Percentiles rank a stretch among this genome's conserved stretches.
phyloP scores from a whole-genome alignment of 352 stramenopile species.

The Phytophthora cactorum region DNA sequence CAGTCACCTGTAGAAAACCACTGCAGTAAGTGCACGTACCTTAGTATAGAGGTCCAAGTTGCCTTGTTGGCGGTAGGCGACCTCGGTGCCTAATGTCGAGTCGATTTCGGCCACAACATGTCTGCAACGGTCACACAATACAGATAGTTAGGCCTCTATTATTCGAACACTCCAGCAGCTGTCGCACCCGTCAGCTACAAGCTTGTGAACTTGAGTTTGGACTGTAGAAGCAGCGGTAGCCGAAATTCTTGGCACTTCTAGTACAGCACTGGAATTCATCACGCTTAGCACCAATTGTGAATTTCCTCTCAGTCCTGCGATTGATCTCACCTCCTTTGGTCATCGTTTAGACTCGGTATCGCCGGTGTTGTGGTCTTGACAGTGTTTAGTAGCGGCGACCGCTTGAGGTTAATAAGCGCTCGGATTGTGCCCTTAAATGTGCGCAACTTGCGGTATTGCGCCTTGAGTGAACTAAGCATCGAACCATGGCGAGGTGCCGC shows the following conservation, averaged over 20 bases:
- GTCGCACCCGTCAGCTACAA: slow-evolving; percentile 62
- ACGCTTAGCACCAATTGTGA: background rate
- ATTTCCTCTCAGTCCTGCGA: background rate
- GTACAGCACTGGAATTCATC: slow-evolving; percentile 11
- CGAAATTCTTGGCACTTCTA: slow-evolving; percentile 47
- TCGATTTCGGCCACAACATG: slow-evolving; percentile 65
- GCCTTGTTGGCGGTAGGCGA: slow-evolving; percentile 73
- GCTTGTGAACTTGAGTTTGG: slow-evolving; percentile 64
- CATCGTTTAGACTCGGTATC: slow-evolving; percentile 8
- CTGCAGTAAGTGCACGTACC: slow-evolving; percentile 28
- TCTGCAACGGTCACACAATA: slow-evolving; percentile 22
- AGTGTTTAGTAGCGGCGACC: slow-evolving; percentile 27
- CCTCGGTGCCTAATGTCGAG: slow-evolving; percentile 21
- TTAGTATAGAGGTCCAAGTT: slow-evolving; percentile 80
- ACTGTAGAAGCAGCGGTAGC: slow-evolving; percentile 44
- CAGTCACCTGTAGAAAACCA: background rate
- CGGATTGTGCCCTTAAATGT: slow-evolving; percentile 77
- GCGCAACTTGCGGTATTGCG: slow-evolving; percentile 69
- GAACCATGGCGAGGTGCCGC: slow-evolving; percentile 31
- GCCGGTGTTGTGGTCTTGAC: slow-evolving; percentile 3
- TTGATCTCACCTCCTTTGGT: slow-evolving; percentile 19
- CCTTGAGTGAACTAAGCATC: slow-evolving; percentile 64
- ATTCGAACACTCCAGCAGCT: background rate
- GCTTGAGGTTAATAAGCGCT: slow-evolving; percentile 63
- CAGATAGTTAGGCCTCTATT: background rate